Conservation (phyloP, 495 filamentous ascomycete species). For the Aspergillus haitiensis region DNA sequence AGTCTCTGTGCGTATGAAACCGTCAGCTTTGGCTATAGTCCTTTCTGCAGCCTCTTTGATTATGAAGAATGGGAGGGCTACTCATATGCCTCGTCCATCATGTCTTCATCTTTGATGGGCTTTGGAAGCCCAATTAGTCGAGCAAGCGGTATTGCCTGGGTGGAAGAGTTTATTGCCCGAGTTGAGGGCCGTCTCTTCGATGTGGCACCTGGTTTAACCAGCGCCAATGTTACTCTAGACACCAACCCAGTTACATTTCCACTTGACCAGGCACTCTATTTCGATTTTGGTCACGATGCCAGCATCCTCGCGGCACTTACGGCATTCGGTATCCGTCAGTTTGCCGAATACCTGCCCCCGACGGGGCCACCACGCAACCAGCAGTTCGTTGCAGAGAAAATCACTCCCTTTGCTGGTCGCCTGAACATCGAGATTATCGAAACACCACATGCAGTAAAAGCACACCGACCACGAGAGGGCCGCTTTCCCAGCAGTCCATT, state of each 20-base stretch:
- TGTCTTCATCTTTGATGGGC: constrained; percentile 51
- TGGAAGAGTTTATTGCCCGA: constrained; percentile 59
- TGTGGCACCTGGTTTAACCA: constrained; percentile 36
- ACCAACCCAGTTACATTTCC: constrained; percentile 50
- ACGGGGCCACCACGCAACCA: constrained; percentile 45
- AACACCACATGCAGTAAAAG: constrained; percentile 52
- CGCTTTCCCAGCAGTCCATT: constrained; percentile 16
- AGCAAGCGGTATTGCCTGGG: constrained; percentile 59
- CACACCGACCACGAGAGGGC: constrained; percentile 33
- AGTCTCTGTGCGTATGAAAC: constrained; percentile 58
- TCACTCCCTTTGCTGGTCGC: constrained; percentile 61
- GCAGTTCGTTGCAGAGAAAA: constrained; percentile 53
- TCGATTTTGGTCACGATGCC: constrained; percentile 39
- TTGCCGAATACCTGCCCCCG: constrained; percentile 44
- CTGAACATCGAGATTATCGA: constrained; percentile 65
- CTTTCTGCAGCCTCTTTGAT: constrained; percentile 52
- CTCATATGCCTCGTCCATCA: constrained; percentile 54
- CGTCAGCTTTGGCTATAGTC: constrained; percentile 58
- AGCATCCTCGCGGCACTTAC: constrained; percentile 40
- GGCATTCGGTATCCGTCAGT: constrained; percentile 55
- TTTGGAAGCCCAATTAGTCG: constrained; percentile 57
- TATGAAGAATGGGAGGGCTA: constrained; percentile 52
- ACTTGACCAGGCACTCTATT: constrained; percentile 47
- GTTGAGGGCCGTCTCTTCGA: constrained; percentile 53
- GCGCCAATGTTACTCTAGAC: constrained; percentile 55